These are phyloP conservation scores for Cercophora newfieldiana DNA, from an alignment of 495 filamentous ascomycete species.

Conservation along the genomic window DNA sequence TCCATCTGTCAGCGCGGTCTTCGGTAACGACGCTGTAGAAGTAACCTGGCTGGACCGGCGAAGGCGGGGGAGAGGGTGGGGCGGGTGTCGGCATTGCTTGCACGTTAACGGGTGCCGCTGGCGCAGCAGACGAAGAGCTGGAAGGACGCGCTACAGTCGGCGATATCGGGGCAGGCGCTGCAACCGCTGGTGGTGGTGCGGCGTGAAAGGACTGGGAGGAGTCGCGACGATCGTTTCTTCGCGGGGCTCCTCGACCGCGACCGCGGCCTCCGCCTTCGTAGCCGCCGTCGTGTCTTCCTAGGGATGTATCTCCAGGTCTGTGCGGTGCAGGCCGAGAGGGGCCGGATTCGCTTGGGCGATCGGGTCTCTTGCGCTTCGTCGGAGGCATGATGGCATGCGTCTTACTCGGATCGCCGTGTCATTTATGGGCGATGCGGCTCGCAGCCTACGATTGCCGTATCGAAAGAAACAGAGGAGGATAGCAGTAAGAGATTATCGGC, in stretches of 20 bases:
- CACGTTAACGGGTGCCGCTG: slow-evolving; percentile 20
- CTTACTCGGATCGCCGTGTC: slow-evolving; percentile 22
- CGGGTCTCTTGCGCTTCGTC: slow-evolving; percentile 58
- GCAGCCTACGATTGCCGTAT: slow-evolving; percentile 19
- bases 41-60: slow-evolving; percentile 41
- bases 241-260: slow-evolving; percentile 29
- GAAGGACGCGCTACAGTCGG: slow-evolving; percentile 44
- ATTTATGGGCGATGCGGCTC: slow-evolving; percentile 29
- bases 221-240: slow-evolving; percentile 48
- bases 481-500: background rate
- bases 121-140: slow-evolving; percentile 44
- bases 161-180: slow-evolving; percentile 34
- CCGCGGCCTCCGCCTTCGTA: slow-evolving; percentile 32
- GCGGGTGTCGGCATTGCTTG: slow-evolving; percentile 17
- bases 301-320: slow-evolving; percentile 47
- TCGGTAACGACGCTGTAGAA: slow-evolving; percentile 53
- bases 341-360: slow-evolving; percentile 45
- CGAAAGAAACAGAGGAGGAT: background rate
- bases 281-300: slow-evolving; percentile 53
- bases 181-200: slow-evolving; percentile 12
- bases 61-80: slow-evolving; percentile 16
- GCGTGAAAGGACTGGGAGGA: slow-evolving; percentile 37
- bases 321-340: slow-evolving; percentile 52
- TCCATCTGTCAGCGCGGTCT: slow-evolving; percentile 46
- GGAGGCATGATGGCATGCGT: slow-evolving; percentile 44